phyloP scores from a whole-genome alignment of 257 asterid genomes.

The Solanum chiquidenum region DNA sequence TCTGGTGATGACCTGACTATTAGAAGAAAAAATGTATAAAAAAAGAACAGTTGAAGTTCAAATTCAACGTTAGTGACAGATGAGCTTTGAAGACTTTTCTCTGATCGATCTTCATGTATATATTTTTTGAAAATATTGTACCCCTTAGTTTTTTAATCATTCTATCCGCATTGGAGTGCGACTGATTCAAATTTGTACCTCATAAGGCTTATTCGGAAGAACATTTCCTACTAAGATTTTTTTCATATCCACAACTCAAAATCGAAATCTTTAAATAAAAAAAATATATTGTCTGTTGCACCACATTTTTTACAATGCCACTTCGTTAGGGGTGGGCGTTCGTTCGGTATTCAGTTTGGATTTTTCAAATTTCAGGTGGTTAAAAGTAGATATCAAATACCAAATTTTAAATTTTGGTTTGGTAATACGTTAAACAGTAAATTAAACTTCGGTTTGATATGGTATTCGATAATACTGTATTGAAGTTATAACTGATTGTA shows the following conservation, averaged over 20 bases:
- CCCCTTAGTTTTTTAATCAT: not conserved
- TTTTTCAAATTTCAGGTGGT: not conserved
- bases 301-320: not conserved
- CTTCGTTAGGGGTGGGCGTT: not conserved
- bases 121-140: not conserved
- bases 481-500: not conserved
- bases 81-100: constrained; percentile 11
- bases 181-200: not conserved
- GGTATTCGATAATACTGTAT: too few relatives aligned
- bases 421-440: too few relatives aligned
- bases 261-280: not conserved
- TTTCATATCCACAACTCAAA: not conserved
- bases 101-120: not conserved
- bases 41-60: constrained; percentile 10
- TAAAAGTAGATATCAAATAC: not conserved
- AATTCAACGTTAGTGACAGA: constrained; percentile 27
- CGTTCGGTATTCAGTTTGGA: too few relatives aligned
- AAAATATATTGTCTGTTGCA: not conserved
- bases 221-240: not conserved
- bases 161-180: not conserved
- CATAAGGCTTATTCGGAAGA: rapidly evolving
- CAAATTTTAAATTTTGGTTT: not conserved
- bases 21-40: not conserved
- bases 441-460: not conserved
- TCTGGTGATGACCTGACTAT: not conserved